Evolutionary conservation across 176 grass and related monocot genomes (phyloP).

Genomic region (Puya raimondii): DNA sequence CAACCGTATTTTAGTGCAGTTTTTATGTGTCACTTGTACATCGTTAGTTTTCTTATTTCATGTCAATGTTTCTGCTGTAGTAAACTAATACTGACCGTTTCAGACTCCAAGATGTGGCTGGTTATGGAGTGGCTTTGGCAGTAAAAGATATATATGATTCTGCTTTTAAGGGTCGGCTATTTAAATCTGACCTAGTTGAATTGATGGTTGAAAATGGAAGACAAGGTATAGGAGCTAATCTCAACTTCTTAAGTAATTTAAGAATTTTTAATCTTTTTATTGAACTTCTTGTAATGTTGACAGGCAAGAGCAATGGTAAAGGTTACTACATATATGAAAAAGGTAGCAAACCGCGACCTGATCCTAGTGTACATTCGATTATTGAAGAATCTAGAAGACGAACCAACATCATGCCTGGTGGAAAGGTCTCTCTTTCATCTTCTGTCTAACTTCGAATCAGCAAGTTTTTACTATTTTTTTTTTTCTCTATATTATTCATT

Average conservation of each 20-base stretch:
- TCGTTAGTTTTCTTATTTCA: background rate
- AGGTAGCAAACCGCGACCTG: constrained; percentile 82
- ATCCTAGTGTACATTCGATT: constrained; percentile 63
- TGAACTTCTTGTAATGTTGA: constrained; percentile 3
- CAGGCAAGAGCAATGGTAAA: constrained; percentile 91
- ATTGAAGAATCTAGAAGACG: constrained; percentile 65
- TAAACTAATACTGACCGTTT: background rate
- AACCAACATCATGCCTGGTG: constrained; percentile 49
- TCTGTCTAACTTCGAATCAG: background rate
- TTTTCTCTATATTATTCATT: constrained; percentile 4
- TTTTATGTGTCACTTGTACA: background rate
- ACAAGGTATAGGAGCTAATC: constrained; percentile 46
- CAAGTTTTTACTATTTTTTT: background rate
- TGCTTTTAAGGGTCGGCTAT: constrained; percentile 52
- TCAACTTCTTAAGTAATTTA: constrained; percentile 12
- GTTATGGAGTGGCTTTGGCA: constrained; percentile 86
- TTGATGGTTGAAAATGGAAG: constrained; percentile 63
- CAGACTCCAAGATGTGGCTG: constrained; percentile 83
- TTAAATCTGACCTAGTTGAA: constrained; percentile 31
- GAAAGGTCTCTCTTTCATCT: constrained; percentile 46
- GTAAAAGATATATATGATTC: constrained; percentile 52
- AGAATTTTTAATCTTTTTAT: background rate
- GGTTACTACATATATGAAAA: constrained; percentile 95
- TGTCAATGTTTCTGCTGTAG: background rate
- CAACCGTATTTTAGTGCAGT: background rate